Evolutionary conservation across 176 grass and related monocot genomes (phyloP), one percentile per base, ranked within the genome.

Genomic region (Oropetium thomaeum): DNA sequence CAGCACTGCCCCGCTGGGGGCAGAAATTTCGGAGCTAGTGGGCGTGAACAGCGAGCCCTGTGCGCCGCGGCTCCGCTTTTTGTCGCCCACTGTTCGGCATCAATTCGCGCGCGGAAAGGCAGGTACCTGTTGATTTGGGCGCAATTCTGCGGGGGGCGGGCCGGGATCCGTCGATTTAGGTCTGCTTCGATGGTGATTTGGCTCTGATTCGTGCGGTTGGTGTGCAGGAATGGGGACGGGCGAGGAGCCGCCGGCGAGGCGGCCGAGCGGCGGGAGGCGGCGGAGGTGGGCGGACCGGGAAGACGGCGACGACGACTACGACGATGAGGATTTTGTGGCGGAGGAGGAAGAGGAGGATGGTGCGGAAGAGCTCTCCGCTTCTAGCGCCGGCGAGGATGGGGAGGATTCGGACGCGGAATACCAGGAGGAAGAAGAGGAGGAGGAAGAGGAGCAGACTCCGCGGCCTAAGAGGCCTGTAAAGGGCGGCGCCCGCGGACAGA

Each of bases 321-420:
- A 83, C 2, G 90, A 89, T 7, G 88, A 92, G 23, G 80, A 92
- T 33, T 82, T 82, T 38, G 69, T 86, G 22, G 15, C 70, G 47
- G 87, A 88, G 53, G 93, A 90, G 42, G 80, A 88, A 7, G 77
- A 88, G 16, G 66, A 76, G 1, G 83, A 85, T 65, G n/a, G 87
- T 13, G 87, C 71, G 20, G 87, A 85, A 69, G 86, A 79, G 68
- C 76, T 52, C 20, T 7, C 20, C 8, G 49, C 49, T 20, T 52
- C 49, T 20, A 52, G 49, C 49, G 49, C 20, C 20, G 49, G 49
- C 7, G 49, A 52, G 60, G 80, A 72, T 27, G 91, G 64, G 22
- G 74, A 65, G 13, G 73, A 55, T 57, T 75, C 83, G 0, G 85
- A 83, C 49, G 49, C 49, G 49, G 49, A 52, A 7, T 52, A 52